These are phyloP conservation scores for Achaetomium macrosporum DNA, from an alignment of 2,329 filamentous ascomycete genomes.

Conservation along the genomic window DNA sequence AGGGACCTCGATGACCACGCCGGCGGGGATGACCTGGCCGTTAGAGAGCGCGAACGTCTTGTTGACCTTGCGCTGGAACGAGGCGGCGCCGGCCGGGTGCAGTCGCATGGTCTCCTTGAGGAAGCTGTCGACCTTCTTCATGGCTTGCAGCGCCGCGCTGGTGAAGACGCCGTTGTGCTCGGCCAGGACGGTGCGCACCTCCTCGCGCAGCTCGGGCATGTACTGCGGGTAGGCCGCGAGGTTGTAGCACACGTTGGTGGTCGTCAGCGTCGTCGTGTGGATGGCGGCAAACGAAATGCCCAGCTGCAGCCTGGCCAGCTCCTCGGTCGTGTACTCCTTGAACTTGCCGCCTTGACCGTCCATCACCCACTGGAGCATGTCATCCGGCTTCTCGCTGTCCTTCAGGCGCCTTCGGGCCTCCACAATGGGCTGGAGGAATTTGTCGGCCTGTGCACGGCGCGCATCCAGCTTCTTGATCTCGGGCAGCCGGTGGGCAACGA, in stretches of 20 bases:
- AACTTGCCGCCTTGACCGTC: conserved; percentile 33
- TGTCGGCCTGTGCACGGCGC: conserved; percentile 30
- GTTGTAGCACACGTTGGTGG: conserved; percentile 47
- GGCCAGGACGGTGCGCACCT: conserved; percentile 38
- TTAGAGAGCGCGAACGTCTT: conserved; percentile 48
- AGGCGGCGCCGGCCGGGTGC: conserved; percentile 27
- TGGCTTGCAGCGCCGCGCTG: conserved; percentile 26
- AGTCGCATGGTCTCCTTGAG: conserved; percentile 30
- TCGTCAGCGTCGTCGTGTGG: conserved; percentile 43
- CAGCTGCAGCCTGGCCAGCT: conserved; percentile 39
- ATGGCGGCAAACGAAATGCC: conserved; percentile 45
- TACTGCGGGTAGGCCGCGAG: conserved; percentile 46
- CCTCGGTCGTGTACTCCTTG: conserved; percentile 26
- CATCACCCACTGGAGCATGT: conserved; percentile 45
- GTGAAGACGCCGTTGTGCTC: conserved; percentile 30
- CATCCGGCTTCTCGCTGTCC: conserved; percentile 34
- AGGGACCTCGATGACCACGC: conserved; percentile 39
- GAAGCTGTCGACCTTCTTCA: conserved; percentile 32
- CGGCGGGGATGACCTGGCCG: conserved; percentile 44
- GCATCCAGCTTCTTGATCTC: conserved; percentile 31
- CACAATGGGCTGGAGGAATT: conserved; percentile 35
- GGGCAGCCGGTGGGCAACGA: conserved; percentile 30
- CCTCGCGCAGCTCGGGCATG: conserved; percentile 45
- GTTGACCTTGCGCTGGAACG: conserved; percentile 46
- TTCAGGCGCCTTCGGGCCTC: conserved; percentile 25